Evolutionary conservation across 1,284 basidiomycete genomes (phyloP).

Genomic region (Ustilago hordei): DNA sequence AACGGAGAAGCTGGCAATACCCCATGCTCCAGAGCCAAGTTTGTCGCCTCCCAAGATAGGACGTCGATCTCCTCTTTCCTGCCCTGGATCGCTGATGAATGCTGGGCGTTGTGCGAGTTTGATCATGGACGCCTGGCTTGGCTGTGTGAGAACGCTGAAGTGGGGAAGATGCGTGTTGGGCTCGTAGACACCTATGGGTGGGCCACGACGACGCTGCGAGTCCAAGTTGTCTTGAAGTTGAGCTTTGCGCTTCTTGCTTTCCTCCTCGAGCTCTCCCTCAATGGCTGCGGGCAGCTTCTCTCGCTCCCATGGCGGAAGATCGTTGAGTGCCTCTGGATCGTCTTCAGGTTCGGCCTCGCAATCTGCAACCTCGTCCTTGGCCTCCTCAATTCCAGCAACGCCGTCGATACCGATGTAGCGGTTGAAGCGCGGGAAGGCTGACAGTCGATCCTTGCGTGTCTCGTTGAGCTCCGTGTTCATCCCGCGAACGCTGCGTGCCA

Average conservation of each 20-base stretch:
- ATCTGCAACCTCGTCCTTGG: constrained; percentile 27
- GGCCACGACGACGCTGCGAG: constrained; percentile 43
- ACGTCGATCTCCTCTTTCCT: constrained; percentile 29
- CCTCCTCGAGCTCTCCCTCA: constrained; percentile 29
- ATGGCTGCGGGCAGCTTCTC: constrained; percentile 26
- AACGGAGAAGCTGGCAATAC: constrained; percentile 47
- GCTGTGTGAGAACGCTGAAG: constrained; percentile 57
- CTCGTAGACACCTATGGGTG: constrained; percentile 66
- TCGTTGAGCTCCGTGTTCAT: constrained; percentile 66
- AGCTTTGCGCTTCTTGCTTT: constrained; percentile 30
- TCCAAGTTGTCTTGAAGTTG: constrained; percentile 21
- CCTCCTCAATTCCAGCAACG: constrained; percentile 19
- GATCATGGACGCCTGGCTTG: constrained; percentile 40
- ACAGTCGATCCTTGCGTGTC: constrained; percentile 54
- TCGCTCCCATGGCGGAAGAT: constrained; percentile 62
- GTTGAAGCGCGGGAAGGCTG: constrained; percentile 52
- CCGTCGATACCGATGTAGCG: constrained; percentile 38
- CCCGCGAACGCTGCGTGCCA: constrained; percentile 63
- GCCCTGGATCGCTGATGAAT: constrained; percentile 31
- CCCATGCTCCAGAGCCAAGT: constrained; percentile 55
- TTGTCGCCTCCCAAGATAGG: constrained; percentile 53
- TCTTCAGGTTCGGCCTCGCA: constrained; percentile 49
- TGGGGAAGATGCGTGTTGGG: constrained; percentile 64
- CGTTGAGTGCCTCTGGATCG: constrained; percentile 51
- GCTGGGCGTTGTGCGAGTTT: constrained; percentile 44